Percentiles rank a stretch among this genome's conserved stretches.
phyloP scores from a whole-genome alignment of 805 yeast genomes.

The Candida loeiensis region DNA sequence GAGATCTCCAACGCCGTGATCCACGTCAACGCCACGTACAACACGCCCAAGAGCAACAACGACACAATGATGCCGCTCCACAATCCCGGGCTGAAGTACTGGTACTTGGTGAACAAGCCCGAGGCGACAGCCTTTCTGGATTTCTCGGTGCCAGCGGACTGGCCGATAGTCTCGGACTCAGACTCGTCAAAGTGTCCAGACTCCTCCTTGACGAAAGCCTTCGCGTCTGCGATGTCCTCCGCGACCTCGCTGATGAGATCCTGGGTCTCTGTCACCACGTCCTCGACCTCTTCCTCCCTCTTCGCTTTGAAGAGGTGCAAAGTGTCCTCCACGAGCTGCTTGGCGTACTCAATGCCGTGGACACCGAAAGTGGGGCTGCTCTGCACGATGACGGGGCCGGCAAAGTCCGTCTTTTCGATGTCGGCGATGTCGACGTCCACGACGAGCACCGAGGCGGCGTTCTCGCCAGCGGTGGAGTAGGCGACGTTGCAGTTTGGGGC shows the following conservation, averaged over 20 bases:
- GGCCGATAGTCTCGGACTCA: slow-evolving; percentile 21
- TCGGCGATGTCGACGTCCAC: slow-evolving; percentile 8
- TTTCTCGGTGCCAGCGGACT: slow-evolving; percentile 21
- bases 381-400: slow-evolving; percentile 21
- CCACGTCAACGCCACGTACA: slow-evolving; percentile 69
- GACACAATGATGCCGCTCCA: slow-evolving; percentile 72
- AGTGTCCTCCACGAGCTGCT: slow-evolving; percentile 22
- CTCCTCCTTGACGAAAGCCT: slow-evolving; percentile 21
- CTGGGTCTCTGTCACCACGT: slow-evolving; percentile 13
- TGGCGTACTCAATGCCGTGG: slow-evolving; percentile 19
- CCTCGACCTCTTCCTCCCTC: slow-evolving; percentile 13
- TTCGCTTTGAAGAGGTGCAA: slow-evolving; percentile 19
- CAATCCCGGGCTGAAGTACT: slow-evolving; percentile 76
- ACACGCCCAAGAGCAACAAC: slow-evolving; percentile 51
- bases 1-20: slow-evolving; percentile 67
- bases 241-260: slow-evolving; percentile 22
- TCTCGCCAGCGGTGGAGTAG: slow-evolving; percentile 5
- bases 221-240: slow-evolving; percentile 26
- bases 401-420: neutral
- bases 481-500: slow-evolving; percentile 8
- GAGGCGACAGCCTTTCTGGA: slow-evolving; percentile 14
- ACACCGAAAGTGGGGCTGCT: slow-evolving; percentile 28
- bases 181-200: slow-evolving; percentile 15
- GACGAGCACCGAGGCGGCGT: slow-evolving; percentile 3
- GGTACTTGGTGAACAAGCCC: slow-evolving; percentile 59